Base-by-base conservation (phyloP, 768 basidiomycete genomes). In the Psilocybe tampanensis region DNA sequence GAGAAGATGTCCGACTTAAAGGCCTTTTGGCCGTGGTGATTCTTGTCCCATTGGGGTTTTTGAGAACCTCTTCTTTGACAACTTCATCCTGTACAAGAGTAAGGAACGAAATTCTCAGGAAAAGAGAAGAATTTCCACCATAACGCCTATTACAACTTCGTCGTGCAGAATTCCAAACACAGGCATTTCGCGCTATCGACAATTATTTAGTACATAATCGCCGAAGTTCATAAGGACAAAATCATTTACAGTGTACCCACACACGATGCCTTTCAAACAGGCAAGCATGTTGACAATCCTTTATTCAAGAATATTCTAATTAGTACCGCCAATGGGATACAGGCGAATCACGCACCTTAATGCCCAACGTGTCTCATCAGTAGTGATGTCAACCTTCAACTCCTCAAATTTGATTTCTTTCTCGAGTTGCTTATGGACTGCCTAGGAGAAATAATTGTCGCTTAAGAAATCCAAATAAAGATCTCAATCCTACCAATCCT, bases 341-440 rank as follows among this genome's bases (percentile, higher is more conserved):
- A 29, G 12, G 22, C 32, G 21, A 43, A 18, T 44, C n/a, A 53
- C 79, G 50, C 62, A 89, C 92, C 88, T 80, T 55, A 92, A 68
- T 13, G 82, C 94, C 89, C 94, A 95, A 22, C 77, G 78, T 57
- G 95, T 91, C 71, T 94, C 94, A 2, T 76, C 64, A 0, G 80
- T 83, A 0, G 68, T 70, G 12, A 82, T 67, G 1, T 71, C 69
- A 2, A 95, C 83, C 17, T 70, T 21, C 23, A 89, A 56, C 59
- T 84, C 80, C 52, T 84, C 80, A 0, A 85, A 78, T 47, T 76
- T 78, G 15, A 94, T 72, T 69, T 94, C 89, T 17, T 80, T 78
- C 68, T 96, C 92, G 19, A 96, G 76, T 47, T 80, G 76, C 61
- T 87, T 87, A 70, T 96, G 94, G 3, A 95, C 81, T 21, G 79